phyloP scores from a whole-genome alignment of 208 protist genomes.

The Acanthamoeba culbertsoni region DNA sequence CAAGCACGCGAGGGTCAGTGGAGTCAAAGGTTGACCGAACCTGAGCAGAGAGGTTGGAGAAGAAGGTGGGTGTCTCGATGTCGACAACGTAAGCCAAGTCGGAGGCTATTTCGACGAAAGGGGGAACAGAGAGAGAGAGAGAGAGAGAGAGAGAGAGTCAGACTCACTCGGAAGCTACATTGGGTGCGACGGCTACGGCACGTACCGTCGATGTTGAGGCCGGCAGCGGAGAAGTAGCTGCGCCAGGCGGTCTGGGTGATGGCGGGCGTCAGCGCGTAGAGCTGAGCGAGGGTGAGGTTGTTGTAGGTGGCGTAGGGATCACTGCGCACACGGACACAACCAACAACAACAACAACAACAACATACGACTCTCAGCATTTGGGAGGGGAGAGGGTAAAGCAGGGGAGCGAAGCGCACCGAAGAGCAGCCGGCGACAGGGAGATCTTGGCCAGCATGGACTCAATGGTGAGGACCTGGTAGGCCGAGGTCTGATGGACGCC shows the following conservation, averaged over 20 bases:
- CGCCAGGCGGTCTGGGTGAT: background rate
- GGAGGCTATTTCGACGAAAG: background rate
- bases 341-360: background rate
- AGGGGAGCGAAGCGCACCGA: background rate
- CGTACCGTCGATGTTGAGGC: background rate
- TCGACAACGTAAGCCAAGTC: background rate
- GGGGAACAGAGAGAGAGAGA: background rate
- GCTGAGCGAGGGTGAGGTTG: background rate
- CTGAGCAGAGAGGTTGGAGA: background rate
- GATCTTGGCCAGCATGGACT: background rate
- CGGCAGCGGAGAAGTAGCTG: background rate
- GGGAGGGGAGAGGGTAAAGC: background rate
- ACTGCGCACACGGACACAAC: background rate
- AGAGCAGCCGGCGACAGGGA: background rate
- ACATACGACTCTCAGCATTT: background rate
- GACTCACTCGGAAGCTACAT: background rate
- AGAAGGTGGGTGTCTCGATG: background rate
- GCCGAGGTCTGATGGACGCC: background rate
- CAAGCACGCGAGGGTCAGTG: background rate
- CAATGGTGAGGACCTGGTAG: background rate
- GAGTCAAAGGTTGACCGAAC: background rate
- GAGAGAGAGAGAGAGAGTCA: background rate
- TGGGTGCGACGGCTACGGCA: too few relatives aligned
- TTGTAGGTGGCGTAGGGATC: conserved; percentile 35
- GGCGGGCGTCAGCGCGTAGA: background rate